A percentile compares a stretch with the other conserved stretches of the same genome.
Conservation (phyloP, 2,329 filamentous ascomycete genomes). For the Daldinia eschscholtzii region DNA sequence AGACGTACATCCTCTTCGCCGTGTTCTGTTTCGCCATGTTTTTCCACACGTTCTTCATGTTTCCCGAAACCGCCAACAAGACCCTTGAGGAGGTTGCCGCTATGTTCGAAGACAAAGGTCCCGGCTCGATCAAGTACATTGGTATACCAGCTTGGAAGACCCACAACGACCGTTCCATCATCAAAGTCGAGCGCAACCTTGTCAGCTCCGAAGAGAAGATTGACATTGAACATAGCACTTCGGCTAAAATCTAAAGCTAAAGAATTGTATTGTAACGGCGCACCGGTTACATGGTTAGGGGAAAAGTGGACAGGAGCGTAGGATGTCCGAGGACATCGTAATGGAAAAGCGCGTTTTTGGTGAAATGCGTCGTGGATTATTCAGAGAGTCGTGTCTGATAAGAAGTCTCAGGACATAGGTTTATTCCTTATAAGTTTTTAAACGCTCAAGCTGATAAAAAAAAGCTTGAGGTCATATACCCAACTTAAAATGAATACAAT, state of each 20-base stretch:
- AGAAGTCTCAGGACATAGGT: constrained; percentile 27
- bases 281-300: background rate
- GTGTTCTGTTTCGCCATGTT: constrained; percentile 66
- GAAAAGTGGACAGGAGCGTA: background rate
- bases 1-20: constrained; percentile 65
- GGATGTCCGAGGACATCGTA: background rate
- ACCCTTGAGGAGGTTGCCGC: constrained; percentile 66
- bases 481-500: constrained; percentile 29
- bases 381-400: constrained; percentile 21
- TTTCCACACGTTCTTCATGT: constrained; percentile 65
- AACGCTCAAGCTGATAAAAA: constrained; percentile 15
- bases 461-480: constrained; percentile 36
- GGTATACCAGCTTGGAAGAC: constrained; percentile 61
- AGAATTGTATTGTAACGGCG: constrained; percentile 12
- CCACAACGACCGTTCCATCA: constrained; percentile 52
- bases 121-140: constrained; percentile 55
- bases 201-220: constrained; percentile 55
- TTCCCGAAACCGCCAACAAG: constrained; percentile 69
- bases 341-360: constrained; percentile 20
- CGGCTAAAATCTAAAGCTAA: constrained; percentile 33
- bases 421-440: constrained; percentile 23
- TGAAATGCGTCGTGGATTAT: constrained; percentile 14
- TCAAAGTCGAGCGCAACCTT: constrained; percentile 53
- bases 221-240: constrained; percentile 42
- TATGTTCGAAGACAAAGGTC: constrained; percentile 60